phyloP scores from a whole-genome alignment of 139 green algal genomes.

The Picochlorum sp. region DNA sequence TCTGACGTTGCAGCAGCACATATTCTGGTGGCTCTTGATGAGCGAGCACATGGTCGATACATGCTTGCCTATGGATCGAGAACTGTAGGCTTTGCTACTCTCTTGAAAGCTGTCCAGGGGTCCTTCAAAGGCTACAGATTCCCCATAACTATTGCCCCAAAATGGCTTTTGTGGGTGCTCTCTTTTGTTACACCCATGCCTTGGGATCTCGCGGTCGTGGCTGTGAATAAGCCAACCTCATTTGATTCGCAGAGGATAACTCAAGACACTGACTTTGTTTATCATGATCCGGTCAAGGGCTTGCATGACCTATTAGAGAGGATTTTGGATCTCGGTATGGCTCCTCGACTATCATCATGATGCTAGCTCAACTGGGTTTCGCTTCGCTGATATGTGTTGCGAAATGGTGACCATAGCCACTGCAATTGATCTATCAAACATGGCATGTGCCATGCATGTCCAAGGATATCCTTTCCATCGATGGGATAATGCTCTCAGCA shows the following conservation, averaged over 20 bases:
- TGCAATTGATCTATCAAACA: too few species aligned
- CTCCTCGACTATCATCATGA: too few species aligned
- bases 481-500: too few species aligned
- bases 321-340: too few species aligned
- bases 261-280: background rate
- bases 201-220: background rate
- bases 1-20: slow-evolving; percentile 39
- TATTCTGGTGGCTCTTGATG: slow-evolving; percentile 23
- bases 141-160: background rate
- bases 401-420: too few species aligned
- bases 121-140: slow-evolving; percentile 15
- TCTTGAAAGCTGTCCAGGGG: slow-evolving; percentile 2
- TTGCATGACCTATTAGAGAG: background rate
- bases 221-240: background rate
- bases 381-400: too few species aligned
- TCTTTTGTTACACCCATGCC: background rate
- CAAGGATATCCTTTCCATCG: too few species aligned
- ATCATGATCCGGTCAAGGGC: background rate
- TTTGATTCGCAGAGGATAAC: background rate
- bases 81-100: background rate
- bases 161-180: slow-evolving; percentile 17
- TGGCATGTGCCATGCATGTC: too few species aligned
- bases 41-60: slow-evolving; percentile 3
- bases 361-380: too few species aligned
- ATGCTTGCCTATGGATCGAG: slow-evolving; percentile 29